A percentile compares a stretch with the other conserved stretches of the same genome.
Evolutionary conservation across 805 yeast species (phyloP).

Genomic region (Starmerella apicola): DNA sequence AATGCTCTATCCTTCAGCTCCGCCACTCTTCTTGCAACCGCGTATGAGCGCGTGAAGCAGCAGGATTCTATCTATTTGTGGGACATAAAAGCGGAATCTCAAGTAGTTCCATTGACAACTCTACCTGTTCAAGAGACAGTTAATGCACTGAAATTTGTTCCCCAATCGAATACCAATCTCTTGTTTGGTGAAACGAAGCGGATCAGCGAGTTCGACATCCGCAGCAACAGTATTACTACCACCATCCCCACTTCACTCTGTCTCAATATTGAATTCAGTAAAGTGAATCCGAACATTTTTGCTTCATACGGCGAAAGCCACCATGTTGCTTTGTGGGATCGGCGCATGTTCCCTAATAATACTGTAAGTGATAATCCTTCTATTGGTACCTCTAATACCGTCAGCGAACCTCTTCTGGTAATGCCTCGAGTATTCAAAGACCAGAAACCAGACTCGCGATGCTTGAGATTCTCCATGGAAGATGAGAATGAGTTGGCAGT

Average conservation of each 20-base stretch:
- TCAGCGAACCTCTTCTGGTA: slow-evolving; percentile 18
- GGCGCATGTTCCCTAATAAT: slow-evolving; percentile 23
- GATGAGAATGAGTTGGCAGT: slow-evolving; percentile 66
- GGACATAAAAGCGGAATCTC: slow-evolving; percentile 38
- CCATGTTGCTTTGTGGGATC: slow-evolving; percentile 52
- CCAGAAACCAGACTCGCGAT: slow-evolving; percentile 13
- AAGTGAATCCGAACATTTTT: slow-evolving; percentile 52
- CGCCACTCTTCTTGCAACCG: slow-evolving; percentile 57
- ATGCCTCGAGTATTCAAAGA: slow-evolving; percentile 22
- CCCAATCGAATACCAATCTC: slow-evolving; percentile 41
- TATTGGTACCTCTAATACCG: not conserved
- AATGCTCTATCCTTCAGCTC: slow-evolving; percentile 60
- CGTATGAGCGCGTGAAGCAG: slow-evolving; percentile 64
- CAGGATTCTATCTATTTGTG: slow-evolving; percentile 69
- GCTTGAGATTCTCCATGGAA: slow-evolving; percentile 36
- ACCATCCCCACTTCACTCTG: slow-evolving; percentile 61
- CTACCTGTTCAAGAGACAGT: slow-evolving; percentile 66
- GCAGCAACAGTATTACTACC: slow-evolving; percentile 32
- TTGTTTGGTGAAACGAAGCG: slow-evolving; percentile 68
- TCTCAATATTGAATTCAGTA: slow-evolving; percentile 55
- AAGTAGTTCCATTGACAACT: slow-evolving; percentile 26
- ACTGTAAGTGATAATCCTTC: slow-evolving; percentile 19
- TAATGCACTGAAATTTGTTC: slow-evolving; percentile 53
- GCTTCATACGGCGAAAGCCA: slow-evolving; percentile 77
- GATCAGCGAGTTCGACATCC: slow-evolving; percentile 57